Conservation (phyloP, 2,329 filamentous ascomycete genomes). For the Colletotrichum spinosum region DNA sequence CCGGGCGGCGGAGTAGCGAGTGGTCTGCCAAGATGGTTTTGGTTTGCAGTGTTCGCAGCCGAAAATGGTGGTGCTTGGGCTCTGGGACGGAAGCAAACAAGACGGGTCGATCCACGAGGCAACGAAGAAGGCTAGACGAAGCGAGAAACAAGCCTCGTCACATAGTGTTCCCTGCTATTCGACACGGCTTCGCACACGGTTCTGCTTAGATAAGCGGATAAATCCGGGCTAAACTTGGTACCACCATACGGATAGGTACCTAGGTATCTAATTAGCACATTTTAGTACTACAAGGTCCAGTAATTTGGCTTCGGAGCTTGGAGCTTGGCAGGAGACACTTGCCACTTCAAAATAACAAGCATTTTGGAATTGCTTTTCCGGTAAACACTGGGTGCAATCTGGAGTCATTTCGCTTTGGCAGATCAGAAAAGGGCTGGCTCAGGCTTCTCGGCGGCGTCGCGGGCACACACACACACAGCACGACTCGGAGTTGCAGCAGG, state of each 20-base stretch:
- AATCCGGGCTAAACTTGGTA: background rate
- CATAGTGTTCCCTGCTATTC: slow-evolving; percentile 10
- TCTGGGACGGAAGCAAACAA: slow-evolving; percentile 5
- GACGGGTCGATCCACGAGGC: slow-evolving; percentile 7
- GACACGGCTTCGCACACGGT: no score
- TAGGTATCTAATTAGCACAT: no score
- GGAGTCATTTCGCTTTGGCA: no score
- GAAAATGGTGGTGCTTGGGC: background rate
- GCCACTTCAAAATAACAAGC: background rate
- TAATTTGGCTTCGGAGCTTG: slow-evolving; percentile 16
- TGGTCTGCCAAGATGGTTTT: slow-evolving; percentile 1
- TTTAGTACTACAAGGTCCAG: background rate
- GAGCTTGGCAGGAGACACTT: slow-evolving; percentile 2
- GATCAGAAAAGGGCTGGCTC: no score
- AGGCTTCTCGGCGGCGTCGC: no score
- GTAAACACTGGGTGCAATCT: no score
- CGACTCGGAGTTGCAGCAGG: slow-evolving; percentile 1
- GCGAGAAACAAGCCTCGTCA: slow-evolving; percentile 23
- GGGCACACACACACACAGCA: background rate
- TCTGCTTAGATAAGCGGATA: slow-evolving; percentile 8
- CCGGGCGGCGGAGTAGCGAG: background rate
- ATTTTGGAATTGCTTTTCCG: no score
- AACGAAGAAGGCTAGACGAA: background rate
- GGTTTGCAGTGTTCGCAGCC: slow-evolving; percentile 16
- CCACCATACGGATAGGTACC: no score